phyloP scores from a whole-genome alignment of 2,329 filamentous ascomycete genomes.

The Periglandula ipomoeae region DNA sequence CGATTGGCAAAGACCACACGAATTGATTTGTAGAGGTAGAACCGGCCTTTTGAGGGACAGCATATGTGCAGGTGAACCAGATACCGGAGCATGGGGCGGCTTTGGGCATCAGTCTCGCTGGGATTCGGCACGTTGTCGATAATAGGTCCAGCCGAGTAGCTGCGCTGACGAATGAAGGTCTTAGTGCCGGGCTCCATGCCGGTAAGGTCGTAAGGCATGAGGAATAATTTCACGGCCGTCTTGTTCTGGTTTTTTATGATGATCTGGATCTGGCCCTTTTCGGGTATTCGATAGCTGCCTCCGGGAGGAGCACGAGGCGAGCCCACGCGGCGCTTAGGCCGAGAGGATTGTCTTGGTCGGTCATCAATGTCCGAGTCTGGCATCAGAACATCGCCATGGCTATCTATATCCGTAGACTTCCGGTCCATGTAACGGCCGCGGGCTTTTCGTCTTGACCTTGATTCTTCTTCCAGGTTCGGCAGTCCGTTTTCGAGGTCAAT shows the following conservation, averaged over 20 bases:
- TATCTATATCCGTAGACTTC: slow-evolving; percentile 19
- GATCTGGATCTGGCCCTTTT: slow-evolving; percentile 90
- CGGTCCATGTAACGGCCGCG: slow-evolving; percentile 35
- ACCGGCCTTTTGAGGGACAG: slow-evolving; percentile 71
- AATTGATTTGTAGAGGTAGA: slow-evolving; percentile 84
- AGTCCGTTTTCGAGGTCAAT: slow-evolving; percentile 84
- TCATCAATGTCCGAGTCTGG: slow-evolving; percentile 20
- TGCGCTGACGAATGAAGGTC: slow-evolving; percentile 90
- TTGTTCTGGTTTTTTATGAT: slow-evolving; percentile 98
- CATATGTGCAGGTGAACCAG: slow-evolving; percentile 91
- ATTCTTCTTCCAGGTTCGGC: slow-evolving; percentile 38
- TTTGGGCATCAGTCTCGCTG: slow-evolving; percentile 17
- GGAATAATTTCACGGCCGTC: slow-evolving; percentile 90
- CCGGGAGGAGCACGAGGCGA: slow-evolving; percentile 58
- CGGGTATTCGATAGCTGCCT: slow-evolving; percentile 87
- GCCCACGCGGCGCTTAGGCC: slow-evolving; percentile 45
- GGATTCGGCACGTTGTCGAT: slow-evolving; percentile 52
- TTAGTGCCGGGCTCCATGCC: slow-evolving; percentile 94
- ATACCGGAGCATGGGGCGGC: slow-evolving; percentile 74
- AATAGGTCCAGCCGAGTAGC: slow-evolving; percentile 79
- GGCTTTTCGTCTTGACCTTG: slow-evolving; percentile 38
- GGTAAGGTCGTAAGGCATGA: slow-evolving; percentile 83
- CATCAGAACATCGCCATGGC: slow-evolving; percentile 13
- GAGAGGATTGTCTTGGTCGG: slow-evolving; percentile 17
- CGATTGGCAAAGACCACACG: slow-evolving; percentile 95